Base-by-base conservation (phyloP, 352 stramenopile species). In the Phytophthora megakarya region DNA sequence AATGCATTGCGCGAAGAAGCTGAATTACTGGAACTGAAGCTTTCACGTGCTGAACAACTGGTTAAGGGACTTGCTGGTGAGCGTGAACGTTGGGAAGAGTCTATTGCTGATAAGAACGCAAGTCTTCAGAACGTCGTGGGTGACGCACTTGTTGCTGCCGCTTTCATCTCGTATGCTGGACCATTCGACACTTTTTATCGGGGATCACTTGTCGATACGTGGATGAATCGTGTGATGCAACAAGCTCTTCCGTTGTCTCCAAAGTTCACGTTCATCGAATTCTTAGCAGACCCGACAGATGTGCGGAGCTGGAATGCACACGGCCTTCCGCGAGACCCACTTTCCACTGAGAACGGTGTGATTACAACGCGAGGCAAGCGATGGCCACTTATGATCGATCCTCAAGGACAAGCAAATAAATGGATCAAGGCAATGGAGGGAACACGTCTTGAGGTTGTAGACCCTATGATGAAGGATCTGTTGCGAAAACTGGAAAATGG, bases 341-440 rank as follows among this genome's bases (percentile, higher is more conserved):
- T 99, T 15, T 97, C 84, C 4, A 98, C 94, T 1, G 96, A 99
- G 56, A 99, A 99, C 47, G 96, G 95, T 19, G 95, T 99, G 26
- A 98, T 99, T 61, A 96, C 96, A 19, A 98, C 92, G 3, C 79
- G 91, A 32, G 90, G 93, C 12, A 95, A 94, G 47, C 78, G 96
- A 1, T 99, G 96, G 96, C 96, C 96, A n/a, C 81, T 99, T 8
- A 98, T 99, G 95, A 98, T 99, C 48, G 96, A 99, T 44, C 96
- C 96, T 16, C 93, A 98, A 63, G 92, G 89, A 0, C 96, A 99
- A 55, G 96, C 92, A 9, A 99, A 98, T 67, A 98, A 97, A 57
- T 99, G 96, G 96, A 97, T 99, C 61, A 97, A 97, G 60, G 92
- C 93, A 3, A 96, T 98, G 84, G 89, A 98, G 63, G 91, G 89